Base-by-base conservation (phyloP, 495 filamentous ascomycete genomes). In the Acidiella bohemica region DNA sequence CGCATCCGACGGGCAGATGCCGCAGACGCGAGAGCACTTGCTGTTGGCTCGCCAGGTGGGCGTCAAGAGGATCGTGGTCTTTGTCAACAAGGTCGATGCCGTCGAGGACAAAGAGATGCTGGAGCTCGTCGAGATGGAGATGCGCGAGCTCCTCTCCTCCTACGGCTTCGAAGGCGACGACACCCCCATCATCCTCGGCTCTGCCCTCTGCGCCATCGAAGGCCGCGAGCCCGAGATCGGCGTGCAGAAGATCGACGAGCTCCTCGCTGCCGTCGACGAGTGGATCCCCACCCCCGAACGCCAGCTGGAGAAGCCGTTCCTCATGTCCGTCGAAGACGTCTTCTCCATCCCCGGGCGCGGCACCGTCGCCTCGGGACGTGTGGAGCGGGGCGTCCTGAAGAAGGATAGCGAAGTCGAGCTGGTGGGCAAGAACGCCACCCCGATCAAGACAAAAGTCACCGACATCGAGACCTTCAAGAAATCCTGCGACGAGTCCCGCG, bases 401-500 rank as follows among this genome's bases (percentile, higher is more conserved):
- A 81, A 73, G 66, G 92, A 95, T 62, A 64, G 70, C 35, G 90
- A 97, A 55, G 78, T 97, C 41, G 90, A 97, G 68, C 72, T 97
- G 46, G 67, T 96, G 51, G 90, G 90, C 55, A 90, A 84, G 63
- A 71, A 73, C 49, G 61, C 60, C 28, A 65, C 66, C 16, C 67
- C 83, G 46, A 82, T 93, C 67, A 93, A 90, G 74, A 95, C 92
- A 58, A 96, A 94, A 70, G 87, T 97, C 42, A 97, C 90, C 54
- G 90, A 96, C 56, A 94, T 96, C 58, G 90, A 97, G 70, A 96
- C 86, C 44, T 97, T 97, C 73, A 92, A 96, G 73, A 97, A 97
- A 72, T 84, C 82, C 33, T 93, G 87, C 63, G 84, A 90, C 37
- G 84, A 93, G 64, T 84, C 84, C 44, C 73, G 78, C 44, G 90